Percentiles rank a stretch among this genome's conserved stretches.
These are phyloP conservation scores for Angophora floribunda DNA, from an alignment of 345 rosid genomes.

Conservation along the genomic window DNA sequence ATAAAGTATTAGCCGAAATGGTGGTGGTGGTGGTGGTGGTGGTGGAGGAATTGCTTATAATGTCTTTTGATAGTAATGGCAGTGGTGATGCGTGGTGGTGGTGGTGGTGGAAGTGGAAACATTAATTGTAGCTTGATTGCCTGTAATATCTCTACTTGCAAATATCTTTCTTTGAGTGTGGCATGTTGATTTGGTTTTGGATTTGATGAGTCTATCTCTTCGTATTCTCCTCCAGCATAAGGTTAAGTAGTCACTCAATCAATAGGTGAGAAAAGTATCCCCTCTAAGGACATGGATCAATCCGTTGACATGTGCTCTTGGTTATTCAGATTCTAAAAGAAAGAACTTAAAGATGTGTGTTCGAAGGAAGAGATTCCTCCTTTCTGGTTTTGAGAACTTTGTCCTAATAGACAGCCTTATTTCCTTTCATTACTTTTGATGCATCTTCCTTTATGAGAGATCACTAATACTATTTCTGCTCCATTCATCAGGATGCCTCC, in stretches of 20 bases:
- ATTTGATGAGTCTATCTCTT: not conserved
- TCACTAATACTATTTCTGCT: not conserved
- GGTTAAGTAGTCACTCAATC: not conserved
- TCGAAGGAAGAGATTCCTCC: not conserved
- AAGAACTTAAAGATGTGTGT: not conserved
- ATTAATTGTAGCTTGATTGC: not conserved
- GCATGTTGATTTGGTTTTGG: not conserved
- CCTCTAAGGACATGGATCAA: not conserved
- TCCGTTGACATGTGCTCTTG: not conserved
- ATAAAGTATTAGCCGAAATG: too few relatives aligned
- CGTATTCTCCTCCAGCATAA: not conserved
- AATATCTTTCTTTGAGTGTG: not conserved
- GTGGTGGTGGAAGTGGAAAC: not conserved
- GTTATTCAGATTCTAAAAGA: not conserved
- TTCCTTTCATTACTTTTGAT: not conserved
- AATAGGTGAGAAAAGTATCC: not conserved
- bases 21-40: not conserved
- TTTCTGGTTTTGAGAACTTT: not conserved
- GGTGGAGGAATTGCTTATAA: not conserved
- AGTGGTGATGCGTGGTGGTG: not conserved
- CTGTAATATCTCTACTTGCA: not conserved
- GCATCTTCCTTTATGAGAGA: not conserved
- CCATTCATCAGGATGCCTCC: slow-evolving; percentile 46
- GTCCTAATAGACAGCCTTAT: not conserved
- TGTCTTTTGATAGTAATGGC: not conserved